phyloP scores from a whole-genome alignment of 2,329 filamentous ascomycete genomes.

The Periconia sp. region DNA sequence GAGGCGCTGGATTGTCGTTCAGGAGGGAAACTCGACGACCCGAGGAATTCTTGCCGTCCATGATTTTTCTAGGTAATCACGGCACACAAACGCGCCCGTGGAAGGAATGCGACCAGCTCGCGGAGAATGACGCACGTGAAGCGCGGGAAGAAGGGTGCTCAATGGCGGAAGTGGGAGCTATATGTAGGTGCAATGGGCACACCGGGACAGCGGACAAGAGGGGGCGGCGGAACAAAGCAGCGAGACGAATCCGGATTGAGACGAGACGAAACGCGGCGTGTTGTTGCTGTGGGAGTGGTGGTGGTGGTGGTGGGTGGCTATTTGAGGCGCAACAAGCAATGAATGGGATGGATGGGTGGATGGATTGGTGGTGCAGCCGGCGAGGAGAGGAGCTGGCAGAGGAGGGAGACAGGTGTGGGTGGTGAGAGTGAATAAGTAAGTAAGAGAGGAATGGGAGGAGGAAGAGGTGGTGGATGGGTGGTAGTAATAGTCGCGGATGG shows the following conservation, averaged over 20 bases:
- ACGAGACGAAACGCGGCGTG: background rate
- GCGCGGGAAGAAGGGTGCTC: constrained; percentile 1
- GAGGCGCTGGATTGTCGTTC: constrained; percentile 47
- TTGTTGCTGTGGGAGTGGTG: background rate
- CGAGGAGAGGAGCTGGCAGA: background rate
- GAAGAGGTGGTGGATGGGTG: background rate
- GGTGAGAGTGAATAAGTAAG: background rate
- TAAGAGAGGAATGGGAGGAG: background rate
- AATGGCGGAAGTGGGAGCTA: background rate
- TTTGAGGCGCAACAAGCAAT: background rate
- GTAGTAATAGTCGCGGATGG: constrained; percentile 4
- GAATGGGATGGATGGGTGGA: background rate
- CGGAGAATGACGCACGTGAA: constrained; percentile 22
- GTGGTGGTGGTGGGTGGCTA: background rate
- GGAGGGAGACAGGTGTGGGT: constrained; percentile 1
- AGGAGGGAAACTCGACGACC: constrained; percentile 54
- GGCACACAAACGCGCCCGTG: constrained; percentile 32
- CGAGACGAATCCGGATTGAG: background rate
- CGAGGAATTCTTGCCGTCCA: constrained; percentile 55
- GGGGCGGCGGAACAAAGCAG: background rate
- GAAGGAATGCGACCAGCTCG: constrained; percentile 27
- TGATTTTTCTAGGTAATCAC: constrained; percentile 35
- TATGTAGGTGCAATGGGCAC: constrained; percentile 1
- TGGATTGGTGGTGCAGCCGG: background rate
- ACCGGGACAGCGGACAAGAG: background rate